Percentiles rank a stretch among this genome's conserved stretches.
These are phyloP conservation scores for Curvularia hawaiiensis DNA, from an alignment of 2,329 filamentous ascomycete species.

Conservation along the genomic window DNA sequence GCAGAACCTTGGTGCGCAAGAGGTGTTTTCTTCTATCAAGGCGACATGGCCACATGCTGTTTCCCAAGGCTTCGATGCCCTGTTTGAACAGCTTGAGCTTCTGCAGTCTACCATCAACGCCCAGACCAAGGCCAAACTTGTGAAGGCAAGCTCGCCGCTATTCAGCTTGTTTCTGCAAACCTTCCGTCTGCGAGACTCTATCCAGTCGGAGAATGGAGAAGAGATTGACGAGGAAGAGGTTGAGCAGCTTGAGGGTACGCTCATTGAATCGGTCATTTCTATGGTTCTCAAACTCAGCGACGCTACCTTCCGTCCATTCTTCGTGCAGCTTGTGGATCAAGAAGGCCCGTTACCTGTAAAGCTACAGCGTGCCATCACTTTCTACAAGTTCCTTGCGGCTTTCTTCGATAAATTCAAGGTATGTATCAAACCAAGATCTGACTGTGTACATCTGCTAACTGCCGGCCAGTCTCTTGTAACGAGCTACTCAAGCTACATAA, in stretches of 20 bases:
- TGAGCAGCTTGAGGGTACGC: constrained; percentile 64
- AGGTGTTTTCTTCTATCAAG: constrained; percentile 74
- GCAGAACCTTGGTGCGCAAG: constrained; percentile 75
- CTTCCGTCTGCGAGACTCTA: constrained; percentile 66
- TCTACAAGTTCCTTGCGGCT: constrained; percentile 78
- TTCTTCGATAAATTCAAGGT: constrained; percentile 85
- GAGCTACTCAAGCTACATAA: constrained; percentile 82
- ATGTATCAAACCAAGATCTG: constrained; percentile 19
- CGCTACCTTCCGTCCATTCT: constrained; percentile 88
- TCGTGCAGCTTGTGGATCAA: constrained; percentile 86
- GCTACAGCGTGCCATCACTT: constrained; percentile 66
- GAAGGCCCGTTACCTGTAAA: constrained; percentile 37
- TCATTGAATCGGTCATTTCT: constrained; percentile 77
- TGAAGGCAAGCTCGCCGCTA: constrained; percentile 74
- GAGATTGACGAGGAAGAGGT: constrained; percentile 58
- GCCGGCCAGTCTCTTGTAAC: constrained; percentile 77
- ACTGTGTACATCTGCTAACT: constrained; percentile 20
- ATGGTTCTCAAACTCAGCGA: constrained; percentile 99
- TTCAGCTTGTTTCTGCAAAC: constrained; percentile 63
- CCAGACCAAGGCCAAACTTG: constrained; percentile 77
- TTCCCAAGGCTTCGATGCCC: constrained; percentile 59
- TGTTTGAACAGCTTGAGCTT: constrained; percentile 71
- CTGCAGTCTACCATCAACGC: constrained; percentile 75
- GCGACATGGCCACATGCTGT: constrained; percentile 73
- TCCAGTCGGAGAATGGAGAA: constrained; percentile 46